Percentiles rank a stretch among this genome's conserved stretches.
Conservation (phyloP, 2,329 filamentous ascomycete genomes). For the Thielaviopsis ethacetica region DNA sequence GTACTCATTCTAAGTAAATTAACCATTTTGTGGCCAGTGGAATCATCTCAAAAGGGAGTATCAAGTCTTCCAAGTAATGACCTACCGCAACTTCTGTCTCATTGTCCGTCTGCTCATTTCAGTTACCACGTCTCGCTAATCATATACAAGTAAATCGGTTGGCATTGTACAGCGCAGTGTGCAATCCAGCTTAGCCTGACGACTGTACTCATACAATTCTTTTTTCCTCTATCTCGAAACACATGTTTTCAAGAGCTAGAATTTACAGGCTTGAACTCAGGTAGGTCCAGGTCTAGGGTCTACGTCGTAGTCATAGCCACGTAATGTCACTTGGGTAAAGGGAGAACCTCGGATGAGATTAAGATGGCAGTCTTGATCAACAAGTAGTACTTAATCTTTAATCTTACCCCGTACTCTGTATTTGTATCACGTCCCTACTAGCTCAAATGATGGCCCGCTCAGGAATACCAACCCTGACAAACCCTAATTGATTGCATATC, state of each 20-base stretch:
- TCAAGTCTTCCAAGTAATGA: too few relatives aligned
- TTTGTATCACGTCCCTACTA: too few relatives aligned
- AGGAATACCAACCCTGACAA: background rate
- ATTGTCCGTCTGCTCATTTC: too few relatives aligned
- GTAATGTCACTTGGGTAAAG: background rate
- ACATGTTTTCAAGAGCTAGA: background rate
- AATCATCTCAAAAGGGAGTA: too few relatives aligned
- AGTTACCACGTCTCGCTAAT: too few relatives aligned
- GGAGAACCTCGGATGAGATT: background rate
- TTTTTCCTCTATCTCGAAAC: background rate
- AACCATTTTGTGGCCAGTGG: too few relatives aligned
- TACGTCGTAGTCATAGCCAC: background rate
- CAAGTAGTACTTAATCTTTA: background rate
- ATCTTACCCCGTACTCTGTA: too few relatives aligned
- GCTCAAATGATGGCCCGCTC: too few relatives aligned
- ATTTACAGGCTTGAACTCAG: background rate
- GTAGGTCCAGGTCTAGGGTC: background rate
- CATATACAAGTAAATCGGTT: too few relatives aligned
- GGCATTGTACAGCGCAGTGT: too few relatives aligned
- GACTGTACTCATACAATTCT: background rate
- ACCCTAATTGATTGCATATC: background rate
- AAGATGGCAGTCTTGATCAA: background rate
- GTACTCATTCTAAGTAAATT: too few relatives aligned
- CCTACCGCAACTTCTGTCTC: too few relatives aligned
- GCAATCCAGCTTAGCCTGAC: background rate